Conservation (phyloP, 345 rosid species). For the Raphanus raphanistrum region DNA sequence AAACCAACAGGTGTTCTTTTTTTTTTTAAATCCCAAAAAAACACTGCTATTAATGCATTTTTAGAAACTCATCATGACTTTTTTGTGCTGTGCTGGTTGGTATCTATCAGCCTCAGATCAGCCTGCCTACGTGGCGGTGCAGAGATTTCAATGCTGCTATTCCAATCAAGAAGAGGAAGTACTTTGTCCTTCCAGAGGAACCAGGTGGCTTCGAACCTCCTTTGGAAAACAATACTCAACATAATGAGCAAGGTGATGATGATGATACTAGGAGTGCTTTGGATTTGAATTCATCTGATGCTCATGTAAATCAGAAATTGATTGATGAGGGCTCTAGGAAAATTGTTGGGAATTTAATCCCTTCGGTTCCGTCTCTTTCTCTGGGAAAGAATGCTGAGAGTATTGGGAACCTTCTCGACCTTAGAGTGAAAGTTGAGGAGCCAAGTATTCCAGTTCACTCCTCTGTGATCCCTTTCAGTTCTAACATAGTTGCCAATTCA, state of each 20-base stretch:
- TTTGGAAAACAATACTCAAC: constrained; percentile 25
- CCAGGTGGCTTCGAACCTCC: constrained; percentile 29
- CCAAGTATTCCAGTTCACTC: constrained; percentile 22
- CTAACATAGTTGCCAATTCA: constrained; percentile 9
- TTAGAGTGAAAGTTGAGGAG: constrained; percentile 44
- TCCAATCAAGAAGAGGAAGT: constrained; percentile 88
- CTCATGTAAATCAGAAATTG: constrained; percentile 16
- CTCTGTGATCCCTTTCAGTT: constrained; percentile 24
- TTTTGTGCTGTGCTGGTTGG: constrained; percentile 19
- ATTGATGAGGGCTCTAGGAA: background rate
- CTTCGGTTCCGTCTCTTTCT: constrained; percentile 7
- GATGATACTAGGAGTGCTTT: constrained; percentile 30
- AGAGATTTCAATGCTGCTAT: constrained; percentile 59
- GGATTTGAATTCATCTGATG: constrained; percentile 37
- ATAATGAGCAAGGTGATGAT: constrained; percentile 18
- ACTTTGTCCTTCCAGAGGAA: constrained; percentile 45
- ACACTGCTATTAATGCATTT: constrained; percentile 5
- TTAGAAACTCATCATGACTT: constrained; percentile 15
- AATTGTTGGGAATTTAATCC: background rate
- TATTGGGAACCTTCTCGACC: background rate
- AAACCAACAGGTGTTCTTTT: constrained; percentile 54
- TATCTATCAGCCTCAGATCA: constrained; percentile 53
- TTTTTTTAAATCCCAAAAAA: constrained; percentile 1
- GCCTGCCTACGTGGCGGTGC: constrained; percentile 48
- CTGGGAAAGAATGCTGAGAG: constrained; percentile 10